Base-by-base conservation (phyloP, 352 stramenopile genomes). In the Phytophthora parvispora region DNA sequence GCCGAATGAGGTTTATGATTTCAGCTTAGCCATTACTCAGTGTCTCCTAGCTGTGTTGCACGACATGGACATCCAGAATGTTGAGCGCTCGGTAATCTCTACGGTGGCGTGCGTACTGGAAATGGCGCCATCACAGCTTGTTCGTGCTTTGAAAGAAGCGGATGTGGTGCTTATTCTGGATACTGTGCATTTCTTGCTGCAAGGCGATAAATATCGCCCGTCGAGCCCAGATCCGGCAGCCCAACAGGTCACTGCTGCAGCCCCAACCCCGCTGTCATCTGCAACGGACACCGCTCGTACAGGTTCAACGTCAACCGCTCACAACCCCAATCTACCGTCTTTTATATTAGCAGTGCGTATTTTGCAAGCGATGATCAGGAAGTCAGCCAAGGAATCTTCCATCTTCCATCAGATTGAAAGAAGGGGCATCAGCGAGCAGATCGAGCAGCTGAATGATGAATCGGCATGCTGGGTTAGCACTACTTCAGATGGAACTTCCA, bases 381-480 rank as follows among this genome's bases (percentile, higher is more conserved):
- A 95, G 49, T 92, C 80, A 4, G n/a, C 69, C 1, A 65, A 74
- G 2, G 67, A 84, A 22, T 90, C 83, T 3, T 82, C 77, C 18
- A 84, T 95, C 8, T 93, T 91, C 32, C 85, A 89, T 56, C 84
- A 96, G 66, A 91, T 96, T n/a, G 84, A 95, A 64, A 80, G 89
- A 18, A 81, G 88, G 58, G 89, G 87, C 0, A 94, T 96, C 24
- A 78, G 80, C 45, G 84, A 94, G 38, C 89, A 94, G 51, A 84
- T 96, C 20, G 75, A 91, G 61, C 69, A 81, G 10, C 50, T 94
- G 18, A 78, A 94, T 58, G 68, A 77, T 38, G 45, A 64, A 24
- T 87, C 82, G 2, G 63, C 64, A 36, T 63, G 66, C 55, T 85
- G 72, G 80, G 47, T 84, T 56, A 62, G 51, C 60, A 28, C 53